Base-by-base conservation (phyloP, 495 filamentous ascomycete genomes). In the Glarea lozoyensis region DNA sequence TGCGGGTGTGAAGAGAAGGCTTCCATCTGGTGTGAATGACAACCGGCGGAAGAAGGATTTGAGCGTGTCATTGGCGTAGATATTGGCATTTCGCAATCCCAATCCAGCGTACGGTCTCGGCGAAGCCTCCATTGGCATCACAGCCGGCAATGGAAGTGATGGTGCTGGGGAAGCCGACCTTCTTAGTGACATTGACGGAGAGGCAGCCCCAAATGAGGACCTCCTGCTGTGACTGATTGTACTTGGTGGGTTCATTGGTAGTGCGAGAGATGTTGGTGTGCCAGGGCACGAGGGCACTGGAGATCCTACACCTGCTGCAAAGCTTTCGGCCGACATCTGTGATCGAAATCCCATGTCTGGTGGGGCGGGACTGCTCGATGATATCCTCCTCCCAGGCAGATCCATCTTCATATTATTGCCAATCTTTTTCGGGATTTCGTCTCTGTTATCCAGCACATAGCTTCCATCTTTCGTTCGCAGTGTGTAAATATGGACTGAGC, bases 41-140 rank as follows among this genome's bases (percentile, higher is more conserved):
- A 99, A 66, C 24, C 93, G 78, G 32, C 93, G 75, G 67, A 99
- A 99, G 64, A 99, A 99, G 2, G 93, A 97, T 0, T 88, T 97
- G 23, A 96, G 77, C 0, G 88, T 95, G 63, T 99, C 93, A 45
- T 94, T 96, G n/a, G 84, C 87, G 61, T 99, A 99, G 27, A 97
- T 80, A 43, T 78, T 89, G 29, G 89, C 75, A 51, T 94, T 95
- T 57, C 78, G 82, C 32, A 86, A 75, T 2, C 82, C 86, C 10
- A 27, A 82, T 40, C 13, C 77, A 70, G 19, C 70, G 64, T 56
- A 65, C 7, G 88, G 78, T 42, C 86, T 92, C 13, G 86, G 86
- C 2, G 88, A 93, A 10, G 83, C 77, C 50, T 92, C 86, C 62
- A 94, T 76, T 4, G 93, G 87, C 74, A 93, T 94, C n/a, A 99